Base-by-base conservation (phyloP, 257 asterid genomes). In the Solanum gracilifrons region DNA sequence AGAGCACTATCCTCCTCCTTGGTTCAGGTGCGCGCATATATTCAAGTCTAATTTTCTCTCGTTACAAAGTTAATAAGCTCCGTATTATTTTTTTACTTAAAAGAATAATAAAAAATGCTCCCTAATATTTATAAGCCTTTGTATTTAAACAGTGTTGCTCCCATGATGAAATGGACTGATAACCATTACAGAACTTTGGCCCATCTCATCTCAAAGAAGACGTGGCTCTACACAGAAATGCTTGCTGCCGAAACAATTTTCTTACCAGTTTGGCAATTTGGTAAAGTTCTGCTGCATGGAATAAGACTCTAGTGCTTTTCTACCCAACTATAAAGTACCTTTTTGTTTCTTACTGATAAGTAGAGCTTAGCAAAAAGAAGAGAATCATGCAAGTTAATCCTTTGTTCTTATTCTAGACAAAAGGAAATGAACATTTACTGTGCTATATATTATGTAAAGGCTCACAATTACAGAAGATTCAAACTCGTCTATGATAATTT, bases 231-330 rank as follows among this genome's bases (percentile, higher is more conserved):
- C 88, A 93, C 98, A 3, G 98, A 97, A 93, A 97, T 97, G 99
- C 90, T 95, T 92, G 97, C 99, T 88, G 99, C 99, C n/a, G 96
- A 97, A 89, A 95, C 99, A 87, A 95, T 95, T 88, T 95, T 94
- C 9, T 6, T 91, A 83, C 90, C 98, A 95, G 91, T 89, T 91
- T 88, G 99, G 96, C 84, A 87, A 95, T 90, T 90, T 97, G 98
- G 98, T 97, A 94, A 84, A 79, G 46, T 85, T 88, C 37, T 29
- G 71, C 83, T 9, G 27, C 77, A 85, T 41, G 83, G 35, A 51
- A 41, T 37, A 51, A 79, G 85, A 27, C 39, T 27, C 66, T 46
- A 27, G 68, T 46, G 39, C 85, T 80, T 80, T 60, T 25, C 37
- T 27, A 25, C 36, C 21, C 85, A 79, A 43, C 37, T 41, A 41